Conservation (phyloP, 257 asterid genomes). For the Asclepias syriaca region DNA sequence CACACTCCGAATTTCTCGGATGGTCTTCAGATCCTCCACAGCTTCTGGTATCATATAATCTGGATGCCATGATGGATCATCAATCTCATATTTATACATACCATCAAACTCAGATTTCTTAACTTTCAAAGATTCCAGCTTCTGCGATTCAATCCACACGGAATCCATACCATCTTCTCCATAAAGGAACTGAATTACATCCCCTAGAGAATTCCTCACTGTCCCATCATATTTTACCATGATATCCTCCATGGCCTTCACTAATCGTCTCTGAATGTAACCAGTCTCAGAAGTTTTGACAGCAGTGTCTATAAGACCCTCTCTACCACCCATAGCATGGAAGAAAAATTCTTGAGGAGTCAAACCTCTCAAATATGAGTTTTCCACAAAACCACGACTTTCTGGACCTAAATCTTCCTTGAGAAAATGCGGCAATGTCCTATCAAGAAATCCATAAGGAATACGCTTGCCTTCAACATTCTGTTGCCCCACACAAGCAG, state of each 20-base stretch:
- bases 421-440: conserved; percentile 94
- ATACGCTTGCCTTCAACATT: conserved; percentile 99
- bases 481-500: conserved; percentile 99
- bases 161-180: conserved; percentile 99
- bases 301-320: conserved; percentile 98
- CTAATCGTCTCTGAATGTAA: conserved; percentile 92
- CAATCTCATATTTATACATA: conserved; percentile 81
- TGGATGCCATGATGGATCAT: conserved; percentile 79
- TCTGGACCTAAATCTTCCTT: conserved; percentile 94
- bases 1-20: conserved; percentile 91
- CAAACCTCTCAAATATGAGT: conserved; percentile 92
- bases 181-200: conserved; percentile 96
- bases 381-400: conserved; percentile 99
- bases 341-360: conserved; percentile 98
- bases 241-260: conserved; percentile 99
- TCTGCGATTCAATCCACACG: conserved; percentile 97
- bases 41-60: conserved; percentile 82
- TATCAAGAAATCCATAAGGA: conserved; percentile 87
- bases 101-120: conserved; percentile 61
- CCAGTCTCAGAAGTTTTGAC: conserved; percentile 99
- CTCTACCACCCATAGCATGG: conserved; percentile 99
- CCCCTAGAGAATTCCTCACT: conserved; percentile 94
- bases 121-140: conserved; percentile 82
- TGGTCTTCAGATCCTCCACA: conserved; percentile 81
- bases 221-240: conserved; percentile 99